phyloP scores from a whole-genome alignment of 805 yeast species.

The Cyberlindnera saturnus region DNA sequence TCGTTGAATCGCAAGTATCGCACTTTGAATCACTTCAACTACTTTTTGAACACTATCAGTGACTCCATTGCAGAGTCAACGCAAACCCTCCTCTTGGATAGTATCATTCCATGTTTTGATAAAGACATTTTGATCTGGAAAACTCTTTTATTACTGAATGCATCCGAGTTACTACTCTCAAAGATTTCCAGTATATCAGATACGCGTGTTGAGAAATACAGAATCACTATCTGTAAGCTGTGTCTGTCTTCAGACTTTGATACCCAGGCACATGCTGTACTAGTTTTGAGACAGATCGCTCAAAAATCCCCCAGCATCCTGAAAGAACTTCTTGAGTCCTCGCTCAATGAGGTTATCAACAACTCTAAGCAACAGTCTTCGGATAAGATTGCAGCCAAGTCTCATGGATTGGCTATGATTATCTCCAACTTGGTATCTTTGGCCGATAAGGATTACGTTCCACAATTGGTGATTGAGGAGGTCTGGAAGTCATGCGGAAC shows the following conservation, averaged over 20 bases:
- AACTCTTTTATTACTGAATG: conserved; percentile 14
- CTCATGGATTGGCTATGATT: conserved; percentile 35
- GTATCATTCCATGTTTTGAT: conserved; percentile 11
- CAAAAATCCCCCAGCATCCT: conserved; percentile 29
- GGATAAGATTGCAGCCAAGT: conserved; percentile 23
- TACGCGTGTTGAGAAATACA: conserved; percentile 19
- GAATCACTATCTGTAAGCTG: conserved; percentile 29
- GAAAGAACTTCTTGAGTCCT: conserved; percentile 29
- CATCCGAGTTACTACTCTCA: conserved; percentile 25
- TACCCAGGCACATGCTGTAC: conserved; percentile 36
- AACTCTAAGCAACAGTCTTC: conserved; percentile 24
- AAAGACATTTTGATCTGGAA: conserved; percentile 7
- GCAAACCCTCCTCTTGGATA: conserved; percentile 26
- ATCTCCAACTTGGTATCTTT: conserved; percentile 30
- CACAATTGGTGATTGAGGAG: conserved; percentile 38
- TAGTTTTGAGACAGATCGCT: conserved; percentile 28
- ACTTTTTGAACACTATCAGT: conserved; percentile 18
- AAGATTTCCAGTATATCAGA: conserved; percentile 19
- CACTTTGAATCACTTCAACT: conserved; percentile 17
- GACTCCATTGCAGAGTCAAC: conserved; percentile 29
- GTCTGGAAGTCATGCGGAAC: conserved; percentile 37
- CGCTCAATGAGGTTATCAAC: conserved; percentile 30
- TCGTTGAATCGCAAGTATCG: conserved; percentile 14
- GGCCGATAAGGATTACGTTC: conserved; percentile 36
- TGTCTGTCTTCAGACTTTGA: conserved; percentile 33